Percentiles rank a stretch among this genome's conserved stretches.
Evolutionary conservation across 2,329 filamentous ascomycete genomes (phyloP).

Genomic region (Beauveria sp.): DNA sequence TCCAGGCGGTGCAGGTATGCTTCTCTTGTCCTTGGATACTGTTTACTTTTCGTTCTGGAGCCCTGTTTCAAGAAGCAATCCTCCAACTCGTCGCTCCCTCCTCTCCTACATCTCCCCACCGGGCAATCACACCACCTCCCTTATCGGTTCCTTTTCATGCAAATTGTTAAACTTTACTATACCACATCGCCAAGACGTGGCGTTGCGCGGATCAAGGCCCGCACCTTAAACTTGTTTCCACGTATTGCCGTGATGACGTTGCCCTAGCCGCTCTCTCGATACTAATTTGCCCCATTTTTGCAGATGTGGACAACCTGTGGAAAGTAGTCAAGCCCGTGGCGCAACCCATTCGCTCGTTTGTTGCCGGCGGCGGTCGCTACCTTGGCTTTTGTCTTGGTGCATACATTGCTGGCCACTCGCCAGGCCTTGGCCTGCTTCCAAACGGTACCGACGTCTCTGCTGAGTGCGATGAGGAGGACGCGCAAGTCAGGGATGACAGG

Average conservation of each 20-base stretch:
- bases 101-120: background rate
- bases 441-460: conserved; percentile 4
- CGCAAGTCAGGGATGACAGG: conserved; percentile 15
- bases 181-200: background rate
- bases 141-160: background rate
- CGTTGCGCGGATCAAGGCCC: background rate
- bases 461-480: conserved; percentile 11
- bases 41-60: background rate
- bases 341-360: conserved; percentile 14
- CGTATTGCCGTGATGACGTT: background rate
- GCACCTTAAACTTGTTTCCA: background rate
- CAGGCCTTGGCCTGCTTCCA: conserved; percentile 18
- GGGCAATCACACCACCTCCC: background rate
- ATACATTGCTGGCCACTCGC: conserved; percentile 18
- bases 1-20: conserved; percentile 16
- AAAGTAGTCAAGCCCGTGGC: conserved; percentile 12
- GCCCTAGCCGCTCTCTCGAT: background rate
- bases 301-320: conserved; percentile 18
- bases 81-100: background rate
- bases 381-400: conserved; percentile 22
- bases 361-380: conserved; percentile 18
- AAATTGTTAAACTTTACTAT: background rate
- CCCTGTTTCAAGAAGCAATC: background rate
- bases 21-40: background rate
- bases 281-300: background rate